Evolutionary conservation across 495 filamentous ascomycete species (phyloP), one percentile per base, ranked within the genome.

Genomic region (Tuber microsphaerosporum): DNA sequence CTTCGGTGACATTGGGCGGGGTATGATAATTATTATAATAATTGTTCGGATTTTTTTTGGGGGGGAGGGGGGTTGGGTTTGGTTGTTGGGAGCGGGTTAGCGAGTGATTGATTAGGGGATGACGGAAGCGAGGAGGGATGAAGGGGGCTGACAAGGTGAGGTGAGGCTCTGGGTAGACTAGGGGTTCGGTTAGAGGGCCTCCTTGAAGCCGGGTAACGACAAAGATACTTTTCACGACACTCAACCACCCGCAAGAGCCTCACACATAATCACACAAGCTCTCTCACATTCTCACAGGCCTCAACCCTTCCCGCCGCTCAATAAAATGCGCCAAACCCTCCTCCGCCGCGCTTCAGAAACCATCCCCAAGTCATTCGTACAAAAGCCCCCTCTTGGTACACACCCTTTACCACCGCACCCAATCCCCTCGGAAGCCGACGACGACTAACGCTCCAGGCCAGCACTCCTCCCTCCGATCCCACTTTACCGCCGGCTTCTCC

Each of bases 381-480:
- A 69, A 19, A 77, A 48, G 12, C 19, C 71, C 8, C 61, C 65
- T 20, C 48, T 78, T 56, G 71, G 76, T 77, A 45, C 44, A 39
- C 16, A 7, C 26, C 16, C 42, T 42, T 17, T 46, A 37, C n/a
- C 34, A 20, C 39, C 20, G 22, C 34, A 9, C 14, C 26, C 17
- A 6, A 22, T 48, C 31, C 71, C n/a, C n/a, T n/a, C 42, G 19
- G n/a, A 16, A 26, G 68, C 75, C 34, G 34, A 37, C 77, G 71
- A 77, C 22, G 39, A 45, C 9, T 75, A 74, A 76, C 88, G 91
- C 16, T 86, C 88, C 2, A 87, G 89, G 14, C 85, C 93, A 84
- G 93, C 93, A 73, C 88, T 99, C 43, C 87, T 98, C 69, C 96
- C 96, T 5, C 96, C 96, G 1, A 91, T 98, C 45, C 93, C 91